A percentile compares a stretch with the other conserved stretches of the same genome.
Evolutionary conservation across 371 early-diverging fungal genomes (phyloP).

Genomic region (Lichtheimia hyalospora): DNA sequence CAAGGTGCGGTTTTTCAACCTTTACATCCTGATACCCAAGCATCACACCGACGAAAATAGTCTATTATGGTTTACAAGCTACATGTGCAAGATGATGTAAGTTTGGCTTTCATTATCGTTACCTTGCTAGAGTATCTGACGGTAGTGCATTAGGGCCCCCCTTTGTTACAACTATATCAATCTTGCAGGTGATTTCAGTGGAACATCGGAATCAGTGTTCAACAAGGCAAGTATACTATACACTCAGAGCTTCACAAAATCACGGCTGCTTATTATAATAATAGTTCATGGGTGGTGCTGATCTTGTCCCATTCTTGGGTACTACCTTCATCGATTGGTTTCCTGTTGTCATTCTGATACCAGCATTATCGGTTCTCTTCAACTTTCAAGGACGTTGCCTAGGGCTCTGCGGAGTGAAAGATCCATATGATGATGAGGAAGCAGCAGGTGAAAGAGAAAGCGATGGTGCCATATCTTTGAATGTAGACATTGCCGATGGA

Average conservation of each 20-base stretch:
- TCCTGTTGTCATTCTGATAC: constrained; percentile 80
- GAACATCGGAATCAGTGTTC: constrained; percentile 37
- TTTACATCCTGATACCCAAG: constrained; percentile 83
- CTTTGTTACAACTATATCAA: constrained; percentile 94
- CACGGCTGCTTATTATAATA: background rate
- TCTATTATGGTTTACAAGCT: constrained; percentile 86
- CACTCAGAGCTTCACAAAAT: background rate
- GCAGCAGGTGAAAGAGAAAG: constrained; percentile 37
- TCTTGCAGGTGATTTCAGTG: constrained; percentile 45
- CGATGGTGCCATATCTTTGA: constrained; percentile 24
- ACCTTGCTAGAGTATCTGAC: constrained; percentile 1
- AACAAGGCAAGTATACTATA: constrained; percentile 25
- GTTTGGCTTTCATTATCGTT: constrained; percentile 6
- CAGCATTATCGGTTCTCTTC: constrained; percentile 71
- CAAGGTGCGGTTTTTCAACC: constrained; percentile 82
- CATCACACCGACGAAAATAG: constrained; percentile 91
- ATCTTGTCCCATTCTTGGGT: constrained; percentile 88
- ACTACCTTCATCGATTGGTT: constrained; percentile 85
- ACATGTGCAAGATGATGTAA: constrained; percentile 83
- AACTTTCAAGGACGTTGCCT: constrained; percentile 81
- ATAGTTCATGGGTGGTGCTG: constrained; percentile 83
- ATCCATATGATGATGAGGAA: constrained; percentile 57
- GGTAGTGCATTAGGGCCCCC: constrained; percentile 65
- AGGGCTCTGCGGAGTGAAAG: constrained; percentile 63
- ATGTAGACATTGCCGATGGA: constrained; percentile 51